Evolutionary conservation across 2,329 filamentous ascomycete species (phyloP), one percentile per base, ranked within the genome.

Genomic region (Ramularia collo-cygni): DNA sequence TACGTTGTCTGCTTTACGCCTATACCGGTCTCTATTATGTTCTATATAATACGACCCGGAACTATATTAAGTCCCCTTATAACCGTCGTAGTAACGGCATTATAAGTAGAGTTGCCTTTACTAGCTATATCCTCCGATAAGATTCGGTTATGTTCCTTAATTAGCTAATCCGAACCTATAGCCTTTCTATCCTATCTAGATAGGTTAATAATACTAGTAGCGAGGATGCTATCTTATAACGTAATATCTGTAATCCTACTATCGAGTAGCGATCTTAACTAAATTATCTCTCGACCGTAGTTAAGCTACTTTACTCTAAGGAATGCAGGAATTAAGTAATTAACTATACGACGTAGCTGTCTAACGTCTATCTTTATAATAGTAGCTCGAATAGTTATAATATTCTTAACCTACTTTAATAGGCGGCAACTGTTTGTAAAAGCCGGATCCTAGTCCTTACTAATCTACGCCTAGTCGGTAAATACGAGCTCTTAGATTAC

Each of bases 101-200:
- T 17, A 17, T 37, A 28, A 28, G 34, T 37, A 19, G 34, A 37
- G 24, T 37, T 37, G n/a, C 19, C 34, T 16, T 16, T 37, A 37
- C 4, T 37, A 37, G 19, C 19, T 27, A 37, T 24, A 10, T 24
- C 19, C n/a, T 37, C 9, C 8, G 14, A 14, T 6, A 37, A 14
- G 34, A 32, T 17, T 4, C 30, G 30, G 17, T 37, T 37, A 28
- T 27, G 13, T 37, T 15, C 19, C 24, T 37, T 24, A 24, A 27
- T 37, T 18, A 37, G 9, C 21, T 37, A 15, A 17, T 37, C 16
- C 14, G 34, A 24, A 3, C 9, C 34, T 14, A 27, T 24, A 27
- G n/a, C 34, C 34, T 28, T 37, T 28, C 34, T 16, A 12, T 37
- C 15, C 17, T 27, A 14, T 13, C 34, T 14, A 12, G 24, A 27